Evolutionary conservation across 768 basidiomycete genomes (phyloP), one percentile per base, ranked within the genome.

Genomic region (Pisolithus orientalis): DNA sequence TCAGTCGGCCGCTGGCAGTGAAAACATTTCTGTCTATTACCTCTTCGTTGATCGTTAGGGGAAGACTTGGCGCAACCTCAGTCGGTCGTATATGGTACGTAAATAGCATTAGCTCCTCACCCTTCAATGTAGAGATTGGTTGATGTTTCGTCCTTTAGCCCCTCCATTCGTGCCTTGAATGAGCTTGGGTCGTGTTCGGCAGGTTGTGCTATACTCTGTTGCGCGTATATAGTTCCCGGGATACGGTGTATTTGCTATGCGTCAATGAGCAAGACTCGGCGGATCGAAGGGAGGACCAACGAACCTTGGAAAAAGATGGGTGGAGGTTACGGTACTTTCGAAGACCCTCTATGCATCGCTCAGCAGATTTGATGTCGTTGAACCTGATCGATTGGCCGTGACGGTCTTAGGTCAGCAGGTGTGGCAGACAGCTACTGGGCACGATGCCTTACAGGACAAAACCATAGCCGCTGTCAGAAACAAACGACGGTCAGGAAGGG

Each of bases 61-160:
- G 87, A 38, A 90, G 73, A n/a, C 82, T 82, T 52, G 45, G n/a
- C 28, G 52, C 24, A 54, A 27, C 14, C 42, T 39, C 49, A 25
- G 51, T 40, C 37, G 7, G 44, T 61, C 31, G 48, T 24, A 16
- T 4, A 38, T n/a, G 7, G 11, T 25, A 11, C 17, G 32, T 47
- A 17, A 44, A 29, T 38, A 5, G 10, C 29, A 25, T 13, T 3
- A 43, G 24, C 8, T 3, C 59, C 74, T 50, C 52, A 81, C 73
- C 87, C 87, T 67, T 91, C 88, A 65, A 91, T 82, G 66, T 91
- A 91, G 54, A 91, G 65, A 65, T 90, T 90, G 16, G 87, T 89
- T 49, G 86, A 88, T 14, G 62, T 63, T 46, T 70, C 70, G 62
- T 90, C 87, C 53, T 78, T 76, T 49, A 89, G 69, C 52, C 77